Conservation (phyloP, 345 rosid genomes). For the Arabidopsis arenosa region DNA sequence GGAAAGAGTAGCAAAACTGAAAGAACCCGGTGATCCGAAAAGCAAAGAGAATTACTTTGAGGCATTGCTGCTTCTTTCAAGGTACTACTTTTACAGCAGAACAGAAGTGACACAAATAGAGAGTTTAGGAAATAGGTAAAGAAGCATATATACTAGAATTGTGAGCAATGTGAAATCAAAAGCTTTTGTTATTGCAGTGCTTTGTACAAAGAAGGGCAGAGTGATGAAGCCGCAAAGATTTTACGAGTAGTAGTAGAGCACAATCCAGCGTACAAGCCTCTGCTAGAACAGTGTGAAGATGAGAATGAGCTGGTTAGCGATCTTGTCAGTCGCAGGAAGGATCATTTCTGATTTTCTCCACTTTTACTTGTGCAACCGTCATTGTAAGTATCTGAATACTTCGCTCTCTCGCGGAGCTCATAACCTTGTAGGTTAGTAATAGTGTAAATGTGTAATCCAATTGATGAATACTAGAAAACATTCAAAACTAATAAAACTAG, state of each 20-base stretch:
- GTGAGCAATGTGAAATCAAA: conserved; percentile 1
- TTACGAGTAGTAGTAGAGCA: conserved; percentile 65
- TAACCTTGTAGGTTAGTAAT: neutral
- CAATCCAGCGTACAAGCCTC: conserved; percentile 52
- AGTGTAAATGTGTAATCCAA: neutral
- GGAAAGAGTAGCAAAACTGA: conserved; percentile 68
- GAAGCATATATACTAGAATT: conserved; percentile 4
- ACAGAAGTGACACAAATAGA: neutral
- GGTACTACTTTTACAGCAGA: conserved; percentile 47
- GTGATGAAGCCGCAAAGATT: conserved; percentile 72
- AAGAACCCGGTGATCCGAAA: conserved; percentile 71
- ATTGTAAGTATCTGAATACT: conserved; percentile 9
- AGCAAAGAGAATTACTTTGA: conserved; percentile 74
- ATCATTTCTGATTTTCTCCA: conserved; percentile 28
- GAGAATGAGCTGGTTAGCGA: conserved; percentile 44
- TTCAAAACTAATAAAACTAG: neutral
- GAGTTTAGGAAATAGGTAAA: neutral
- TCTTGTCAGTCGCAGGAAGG: conserved; percentile 41
- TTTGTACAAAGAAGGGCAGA: conserved; percentile 60
- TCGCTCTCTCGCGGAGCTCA: neutral
- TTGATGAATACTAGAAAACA: neutral
- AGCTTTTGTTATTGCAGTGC: conserved; percentile 52
- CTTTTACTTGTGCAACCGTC: neutral
- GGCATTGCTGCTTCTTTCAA: conserved; percentile 69
- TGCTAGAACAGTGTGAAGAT: conserved; percentile 66